phyloP scores from a whole-genome alignment of 257 asterid genomes.

The Echites panduratus region DNA sequence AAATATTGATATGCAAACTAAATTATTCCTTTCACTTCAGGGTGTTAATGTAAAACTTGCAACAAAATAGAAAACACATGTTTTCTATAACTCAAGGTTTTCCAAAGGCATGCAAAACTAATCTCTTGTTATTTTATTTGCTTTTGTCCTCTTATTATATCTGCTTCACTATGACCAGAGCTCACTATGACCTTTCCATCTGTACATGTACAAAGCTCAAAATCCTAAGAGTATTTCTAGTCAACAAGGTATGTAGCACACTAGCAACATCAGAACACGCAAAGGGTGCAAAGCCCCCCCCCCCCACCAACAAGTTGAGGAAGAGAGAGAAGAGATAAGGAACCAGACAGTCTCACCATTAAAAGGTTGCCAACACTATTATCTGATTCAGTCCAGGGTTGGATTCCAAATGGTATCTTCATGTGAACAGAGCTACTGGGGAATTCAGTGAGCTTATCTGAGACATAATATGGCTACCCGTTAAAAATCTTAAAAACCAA shows the following conservation, averaged over 20 bases:
- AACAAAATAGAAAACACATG: not conserved
- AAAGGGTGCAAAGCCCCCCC: too few relatives aligned
- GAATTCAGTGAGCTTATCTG: constrained; percentile 64
- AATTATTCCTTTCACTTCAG: constrained; percentile 4
- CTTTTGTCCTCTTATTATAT: not conserved
- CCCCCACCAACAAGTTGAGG: not conserved
- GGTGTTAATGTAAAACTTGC: not conserved
- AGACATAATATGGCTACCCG: constrained; percentile 18
- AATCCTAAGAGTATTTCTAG: not conserved
- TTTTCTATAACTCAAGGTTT: constrained; percentile 1
- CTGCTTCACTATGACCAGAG: not conserved
- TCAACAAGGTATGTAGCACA: not conserved
- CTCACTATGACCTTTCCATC: not conserved
- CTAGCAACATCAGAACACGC: not conserved
- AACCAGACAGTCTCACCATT: constrained; percentile 54
- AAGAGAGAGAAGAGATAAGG: constrained; percentile 5
- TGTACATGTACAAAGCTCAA: not conserved
- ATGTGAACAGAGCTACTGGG: constrained; percentile 57
- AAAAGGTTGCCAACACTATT: constrained; percentile 63
- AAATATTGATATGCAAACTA: not conserved
- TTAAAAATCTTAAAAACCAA: not conserved
- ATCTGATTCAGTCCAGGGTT: constrained; percentile 81
- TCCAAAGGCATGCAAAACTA: not conserved
- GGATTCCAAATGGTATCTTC: constrained; percentile 59
- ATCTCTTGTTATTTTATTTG: not conserved